phyloP scores from a whole-genome alignment of 2,329 filamentous ascomycete species.

The Colletotrichum lini region DNA sequence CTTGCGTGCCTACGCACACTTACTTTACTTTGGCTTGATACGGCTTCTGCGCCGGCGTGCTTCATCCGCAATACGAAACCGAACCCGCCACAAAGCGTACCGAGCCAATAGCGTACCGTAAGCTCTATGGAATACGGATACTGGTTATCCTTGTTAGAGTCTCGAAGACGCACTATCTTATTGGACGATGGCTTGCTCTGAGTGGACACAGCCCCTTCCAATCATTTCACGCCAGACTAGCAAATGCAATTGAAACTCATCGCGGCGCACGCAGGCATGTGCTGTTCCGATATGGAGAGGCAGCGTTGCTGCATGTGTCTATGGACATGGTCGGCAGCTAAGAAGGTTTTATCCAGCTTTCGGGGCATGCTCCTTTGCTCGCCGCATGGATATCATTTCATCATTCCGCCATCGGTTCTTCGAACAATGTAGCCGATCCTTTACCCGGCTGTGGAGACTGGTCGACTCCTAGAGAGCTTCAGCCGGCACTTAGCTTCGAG shows the following conservation, averaged over 20 bases:
- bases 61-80: slow-evolving; percentile 28
- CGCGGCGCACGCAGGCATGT: neutral
- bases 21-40: neutral
- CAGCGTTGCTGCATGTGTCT: neutral
- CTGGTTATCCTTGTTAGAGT: neutral
- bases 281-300: neutral
- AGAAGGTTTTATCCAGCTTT: neutral
- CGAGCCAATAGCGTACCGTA: neutral
- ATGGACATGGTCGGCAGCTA: neutral
- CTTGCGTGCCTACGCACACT: neutral
- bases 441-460: too few relatives aligned
- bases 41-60: neutral
- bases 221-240: too few relatives aligned
- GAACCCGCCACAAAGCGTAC: slow-evolving; percentile 20
- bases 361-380: neutral
- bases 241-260: too few relatives aligned
- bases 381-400: neutral
- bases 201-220: neutral
- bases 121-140: neutral
- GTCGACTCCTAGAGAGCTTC: too few relatives aligned
- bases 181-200: neutral
- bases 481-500: too few relatives aligned
- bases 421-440: too few relatives aligned
- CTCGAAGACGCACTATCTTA: neutral
- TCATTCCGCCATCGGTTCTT: neutral